phyloP scores from a whole-genome alignment of 1,284 basidiomycete species.

The Coniferiporia weirii region DNA sequence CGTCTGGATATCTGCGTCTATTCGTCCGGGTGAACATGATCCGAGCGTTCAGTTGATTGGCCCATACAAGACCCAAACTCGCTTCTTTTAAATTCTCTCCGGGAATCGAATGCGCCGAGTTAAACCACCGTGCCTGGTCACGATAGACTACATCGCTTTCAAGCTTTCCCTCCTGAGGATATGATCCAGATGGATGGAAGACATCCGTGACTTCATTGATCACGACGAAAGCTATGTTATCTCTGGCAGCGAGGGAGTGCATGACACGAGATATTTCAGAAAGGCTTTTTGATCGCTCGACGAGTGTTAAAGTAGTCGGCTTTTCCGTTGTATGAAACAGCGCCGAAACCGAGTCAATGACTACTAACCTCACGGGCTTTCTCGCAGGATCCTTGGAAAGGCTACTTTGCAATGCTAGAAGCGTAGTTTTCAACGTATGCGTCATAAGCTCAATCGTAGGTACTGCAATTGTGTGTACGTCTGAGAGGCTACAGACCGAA shows the following conservation, averaged over 20 bases:
- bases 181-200: conserved; percentile 38
- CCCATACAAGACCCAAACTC: conserved; percentile 83
- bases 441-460: conserved; percentile 61
- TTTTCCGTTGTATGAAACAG: conserved; percentile 62
- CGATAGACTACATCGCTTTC: conserved; percentile 52
- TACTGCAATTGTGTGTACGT: conserved; percentile 62
- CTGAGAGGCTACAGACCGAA: conserved; percentile 47
- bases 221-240: conserved; percentile 71
- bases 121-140: conserved; percentile 75
- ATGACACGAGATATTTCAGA: conserved; percentile 61
- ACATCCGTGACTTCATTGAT: conserved; percentile 85
- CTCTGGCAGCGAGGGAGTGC: conserved; percentile 58
- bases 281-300: conserved; percentile 66
- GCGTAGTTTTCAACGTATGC: conserved; percentile 55
- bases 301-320: conserved; percentile 52
- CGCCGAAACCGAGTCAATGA: conserved; percentile 81
- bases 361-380: conserved; percentile 61
- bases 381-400: conserved; percentile 26
- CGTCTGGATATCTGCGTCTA: conserved; percentile 52
- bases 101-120: conserved; percentile 50
- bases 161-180: conserved; percentile 22
- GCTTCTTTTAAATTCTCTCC: conserved; percentile 70
- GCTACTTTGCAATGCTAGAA: conserved; percentile 55
- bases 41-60: conserved; percentile 80
- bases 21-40: conserved; percentile 79